A percentile compares a stretch with the other conserved stretches of the same genome.
Evolutionary conservation across 2,329 filamentous ascomycete genomes (phyloP).

Genomic region (Arthrinium puccinioides): DNA sequence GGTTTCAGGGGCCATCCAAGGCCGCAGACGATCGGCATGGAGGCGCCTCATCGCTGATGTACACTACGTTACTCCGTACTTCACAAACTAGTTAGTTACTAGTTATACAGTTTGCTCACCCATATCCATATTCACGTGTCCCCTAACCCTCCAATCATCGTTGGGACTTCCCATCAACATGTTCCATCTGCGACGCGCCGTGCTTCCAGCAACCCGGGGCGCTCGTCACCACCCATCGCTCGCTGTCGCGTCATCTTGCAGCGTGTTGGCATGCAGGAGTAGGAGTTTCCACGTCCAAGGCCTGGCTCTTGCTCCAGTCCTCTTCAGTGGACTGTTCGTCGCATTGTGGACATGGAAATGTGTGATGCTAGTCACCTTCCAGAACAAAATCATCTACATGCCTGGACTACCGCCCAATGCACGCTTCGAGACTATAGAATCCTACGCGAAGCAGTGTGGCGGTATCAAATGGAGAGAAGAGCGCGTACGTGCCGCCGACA

Average conservation of each 20-base stretch:
- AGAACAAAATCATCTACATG: constrained; percentile 80
- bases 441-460: constrained; percentile 52
- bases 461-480: constrained; percentile 63
- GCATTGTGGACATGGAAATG: constrained; percentile 62
- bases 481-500: constrained; percentile 53
- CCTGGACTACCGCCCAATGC: constrained; percentile 67
- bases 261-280: constrained; percentile 13
- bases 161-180: no score
- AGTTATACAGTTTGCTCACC: no score
- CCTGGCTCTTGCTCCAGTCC: constrained; percentile 54
- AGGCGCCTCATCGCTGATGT: no score
- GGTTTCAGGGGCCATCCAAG: no score
- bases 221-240: background rate
- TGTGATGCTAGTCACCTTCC: constrained; percentile 67
- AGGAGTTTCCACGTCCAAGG: constrained; percentile 27
- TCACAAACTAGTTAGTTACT: no score
- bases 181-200: no score
- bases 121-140: no score
- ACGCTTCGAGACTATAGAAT: constrained; percentile 56
- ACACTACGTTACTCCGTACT: no score
- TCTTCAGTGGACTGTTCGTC: constrained; percentile 60
- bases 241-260: constrained; percentile 11
- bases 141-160: no score
- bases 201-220: no score
- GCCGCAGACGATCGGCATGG: no score